Evolutionary conservation across 352 stramenopile species (phyloP), one percentile per base, ranked within the genome.

Genomic region (Pythium phragmiticola): DNA sequence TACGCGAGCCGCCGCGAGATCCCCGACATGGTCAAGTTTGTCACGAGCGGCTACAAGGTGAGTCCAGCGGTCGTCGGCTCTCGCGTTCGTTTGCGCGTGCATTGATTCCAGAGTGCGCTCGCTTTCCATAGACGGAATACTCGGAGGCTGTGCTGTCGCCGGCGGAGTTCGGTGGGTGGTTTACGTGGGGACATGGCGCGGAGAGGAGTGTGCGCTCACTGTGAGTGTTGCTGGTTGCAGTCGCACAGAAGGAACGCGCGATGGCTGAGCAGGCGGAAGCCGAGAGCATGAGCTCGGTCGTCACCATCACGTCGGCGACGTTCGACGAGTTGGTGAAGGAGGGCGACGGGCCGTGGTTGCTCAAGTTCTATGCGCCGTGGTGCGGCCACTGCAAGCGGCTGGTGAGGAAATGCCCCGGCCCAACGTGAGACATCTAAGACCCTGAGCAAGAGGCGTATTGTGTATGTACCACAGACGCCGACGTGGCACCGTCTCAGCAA

Each of bases 331-430:
- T 74, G n/a, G 78, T 93, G 37, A 80, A 89, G 37, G 52, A 76
- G 9, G 68, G 81, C 64, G 82, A 82, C 58, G 62, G 85, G 13
- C 71, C 81, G 48, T 93, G 80, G 79, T 70, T 94, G 46, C 83
- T 94, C 63, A 92, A 98, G 73, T 98, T 98, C 73, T 97, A 96
- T 69, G 93, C 93, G 26, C 93, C 92, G 30, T 98, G 91, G 91
- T 98, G 91, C 66, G 93, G 93, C 52, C 93, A 98, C 82, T 98
- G 93, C 87, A 96, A 98, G 81, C 82, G 82, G n/a, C 61, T 94
- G 53, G 80, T 88, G 69, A 59, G 79, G 63, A 16, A 11, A 14
- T 34, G 7, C 2, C n/a, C n/a, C 46, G n/a, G 21, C 6, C 30
- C 13, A 34, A 16, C 5, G 36, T 58, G 17, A 23, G 23, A 1